Evolutionary conservation across 148 eudicot genomes (phyloP), one percentile per base, ranked within the genome.

Genomic region (Persicaria tinctoria): DNA sequence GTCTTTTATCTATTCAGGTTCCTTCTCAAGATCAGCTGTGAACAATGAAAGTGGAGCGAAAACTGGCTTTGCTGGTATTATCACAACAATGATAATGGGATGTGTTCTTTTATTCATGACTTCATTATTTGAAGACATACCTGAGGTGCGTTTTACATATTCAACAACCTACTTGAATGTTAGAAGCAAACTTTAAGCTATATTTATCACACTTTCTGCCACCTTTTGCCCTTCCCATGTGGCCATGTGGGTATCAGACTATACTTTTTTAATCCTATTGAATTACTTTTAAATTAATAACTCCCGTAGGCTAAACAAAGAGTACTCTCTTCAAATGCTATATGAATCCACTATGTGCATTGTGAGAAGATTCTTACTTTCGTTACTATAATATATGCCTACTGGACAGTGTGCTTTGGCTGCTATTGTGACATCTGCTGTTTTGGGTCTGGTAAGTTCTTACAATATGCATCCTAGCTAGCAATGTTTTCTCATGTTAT

Each of bases 31-130:
- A 81, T 96, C 99, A 38, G 99, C 97, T 3, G 99, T 96, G 77
- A 92, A 96, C 75, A 86, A 96, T 84, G 99, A 96, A 83, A 92
- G 99, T 86, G 99, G 99, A 73, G 99, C 97, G 14, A 96, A 91
- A 83, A 96, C 97, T 78, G 99, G 99, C 50, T 85, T 96, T 73
- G 85, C 99, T 75, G 99, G 99, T 73, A 73, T 96, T 73, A 80
- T 87, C 64, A 96, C 88, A 82, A 97, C 94, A 80, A 81, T 96
- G 55, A 82, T 96, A 70, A 89, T 96, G 88, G 83, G 88, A n/a
- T 96, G 90, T 76, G 89, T 94, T 38, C 91, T 96, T 62, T 78
- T 89, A 75, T 96, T 96, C 85, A 51, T 96, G 81, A 96, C 99
- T 85, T 87, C 93, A 44, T 79, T 96, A 78, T 96, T 96, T 85